Conservation (phyloP, 129 eudicot genomes). For the Logfia minima region DNA sequence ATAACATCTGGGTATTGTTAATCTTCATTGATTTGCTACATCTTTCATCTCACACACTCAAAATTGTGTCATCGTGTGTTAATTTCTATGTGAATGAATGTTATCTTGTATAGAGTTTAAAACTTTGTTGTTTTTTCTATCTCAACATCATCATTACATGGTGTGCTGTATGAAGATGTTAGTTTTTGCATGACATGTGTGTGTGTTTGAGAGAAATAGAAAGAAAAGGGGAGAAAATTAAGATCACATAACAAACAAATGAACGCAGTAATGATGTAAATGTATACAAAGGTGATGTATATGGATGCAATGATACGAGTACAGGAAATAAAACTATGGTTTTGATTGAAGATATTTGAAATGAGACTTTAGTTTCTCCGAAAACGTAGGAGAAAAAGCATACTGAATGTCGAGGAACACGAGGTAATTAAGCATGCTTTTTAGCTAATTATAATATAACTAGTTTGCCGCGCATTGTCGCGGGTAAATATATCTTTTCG, state of each 20-base stretch:
- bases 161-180: conserved; percentile 16
- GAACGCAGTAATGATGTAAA: not conserved
- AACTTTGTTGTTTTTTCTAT: not conserved
- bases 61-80: not conserved
- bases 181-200: conserved; percentile 23
- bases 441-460: no score
- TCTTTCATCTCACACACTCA: conserved; percentile 20
- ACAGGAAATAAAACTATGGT: conserved; percentile 2
- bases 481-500: no score
- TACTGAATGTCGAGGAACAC: conserved; percentile 21
- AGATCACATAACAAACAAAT: not conserved
- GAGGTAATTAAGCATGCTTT: conserved; percentile 21
- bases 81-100: not conserved
- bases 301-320: not conserved
- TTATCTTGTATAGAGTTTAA: not conserved
- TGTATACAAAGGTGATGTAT: not conserved
- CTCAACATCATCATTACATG: not conserved
- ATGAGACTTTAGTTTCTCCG: conserved; percentile 7
- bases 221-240: conserved; percentile 15
- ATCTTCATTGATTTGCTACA: conserved; percentile 18
- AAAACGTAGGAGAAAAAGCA: conserved; percentile 1
- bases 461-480: no score
- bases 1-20: conserved; percentile 38
- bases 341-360: not conserved
- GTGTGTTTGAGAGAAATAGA: conserved; percentile 7